Base-by-base conservation (phyloP, 371 early-diverging fungal genomes). In the Paramicrosporidium saccamoebae region DNA sequence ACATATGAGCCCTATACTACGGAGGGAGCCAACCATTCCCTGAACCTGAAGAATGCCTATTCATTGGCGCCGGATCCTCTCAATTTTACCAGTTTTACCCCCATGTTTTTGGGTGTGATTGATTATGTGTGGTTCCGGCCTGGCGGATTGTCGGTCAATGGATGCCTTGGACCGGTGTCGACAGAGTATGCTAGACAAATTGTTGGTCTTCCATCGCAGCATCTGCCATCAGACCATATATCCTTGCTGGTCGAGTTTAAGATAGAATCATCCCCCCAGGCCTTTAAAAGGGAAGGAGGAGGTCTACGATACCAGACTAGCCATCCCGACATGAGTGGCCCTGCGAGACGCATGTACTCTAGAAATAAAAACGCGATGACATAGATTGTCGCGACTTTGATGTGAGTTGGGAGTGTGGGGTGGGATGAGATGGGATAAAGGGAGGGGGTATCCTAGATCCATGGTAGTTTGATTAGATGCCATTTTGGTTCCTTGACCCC, bases 81-180 rank as follows among this genome's bases (percentile, higher is more conserved):
- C 28, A 67, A 62, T 7, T 78, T 90, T 45, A 98, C 98, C 9
- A 92, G 90, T 43, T 81, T 58, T 39, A 84, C 79, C 5, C 81
- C 92, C 1, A 40, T 42, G 1, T 96, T 78, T 35, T 63, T 52
- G 27, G 95, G 79, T 0, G 71, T 72, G 9, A 72, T 98, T 34
- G 97, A 96, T 48, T 94, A 92, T 37, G 74, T 96, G 28, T 96
- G 86, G 71, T 74, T 74, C 47, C 52, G 69, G 3, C 58, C 58
- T 19, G 56, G 53, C 19, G 55, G 73, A 12, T 39, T 75, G 14
- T 47, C 55, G 10, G 57, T 66, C n/a, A 52, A 65, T 10, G 81
- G 84, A 0, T 36, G 88, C 9, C 42, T 90, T 25, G 73, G 73
- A 2, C 52, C 64, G 10, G 59, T 94, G 4, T 79, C 78, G 27